Evolutionary conservation across 208 protist species (phyloP), one percentile per base, ranked within the genome.

Genomic region (Trypanosoma theileri): DNA sequence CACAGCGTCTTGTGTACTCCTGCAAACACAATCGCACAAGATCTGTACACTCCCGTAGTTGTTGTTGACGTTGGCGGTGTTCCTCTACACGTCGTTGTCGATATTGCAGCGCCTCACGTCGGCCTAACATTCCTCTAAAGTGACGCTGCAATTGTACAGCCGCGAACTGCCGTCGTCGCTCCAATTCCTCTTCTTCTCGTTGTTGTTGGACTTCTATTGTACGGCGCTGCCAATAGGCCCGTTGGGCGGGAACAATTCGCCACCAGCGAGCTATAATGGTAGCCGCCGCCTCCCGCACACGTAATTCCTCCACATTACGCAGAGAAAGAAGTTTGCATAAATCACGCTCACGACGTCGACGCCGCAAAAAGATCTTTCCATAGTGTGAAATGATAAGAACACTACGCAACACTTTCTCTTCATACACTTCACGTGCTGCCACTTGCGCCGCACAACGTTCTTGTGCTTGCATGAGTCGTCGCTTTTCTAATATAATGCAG

Each of bases 251-350:
- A 31, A 81, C 57, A 28, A 69, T 26, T 1, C 77, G 71, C 86
- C 86, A 92, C 86, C 86, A 92, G 9, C 80, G 86, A 76, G 86
- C 69, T 66, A 92, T 58, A 22, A 85, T 53, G 9, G 84, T 72
- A 8, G 79, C 57, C 13, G 71, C 79, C 52, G 63, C 61, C 24
- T 48, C 64, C 31, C 77, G 81, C 24, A 75, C 31, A 11, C 50
- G 65, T 14, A 92, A 66, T 22, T 79, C 78, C 4, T 73, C 75
- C 59, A 82, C 71, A 51, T 65, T 70, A 26, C 53, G 59, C 11
- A 89, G 46, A 26, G 65, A 54, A 21, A 89, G 79, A 40, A 84
- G 41, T 60, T 71, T 48, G 22, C 69, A 62, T 42, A 87, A 71
- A 17, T 73, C 70, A 3, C 61, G 68, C n/a, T 80, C 72, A 52